Conservation (phyloP, 306 rosid genomes). For the Pachyrhizus erosus region DNA sequence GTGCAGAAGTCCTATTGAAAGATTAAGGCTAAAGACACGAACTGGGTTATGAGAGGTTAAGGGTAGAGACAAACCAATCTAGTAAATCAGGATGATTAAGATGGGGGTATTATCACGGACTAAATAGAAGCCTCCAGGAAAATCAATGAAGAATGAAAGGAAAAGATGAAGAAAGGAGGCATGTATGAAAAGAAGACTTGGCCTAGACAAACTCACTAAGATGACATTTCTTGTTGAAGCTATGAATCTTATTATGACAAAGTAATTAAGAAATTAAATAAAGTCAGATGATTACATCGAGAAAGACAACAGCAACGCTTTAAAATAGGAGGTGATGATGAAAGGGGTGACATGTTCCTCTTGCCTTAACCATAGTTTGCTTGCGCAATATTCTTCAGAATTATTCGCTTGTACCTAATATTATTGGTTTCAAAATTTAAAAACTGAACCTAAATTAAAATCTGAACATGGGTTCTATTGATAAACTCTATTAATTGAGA, state of each 20-base stretch:
- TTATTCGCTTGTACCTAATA: constrained; percentile 2
- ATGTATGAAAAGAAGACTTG: constrained; percentile 39
- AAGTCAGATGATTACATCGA: constrained; percentile 45
- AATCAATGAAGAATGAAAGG: constrained; percentile 10
- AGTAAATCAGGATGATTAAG: background rate
- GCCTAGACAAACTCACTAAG: constrained; percentile 38
- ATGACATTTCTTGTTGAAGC: constrained; percentile 32
- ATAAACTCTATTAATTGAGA: constrained; percentile 9
- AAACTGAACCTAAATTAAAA: constrained; percentile 39
- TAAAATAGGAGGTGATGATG: constrained; percentile 37
- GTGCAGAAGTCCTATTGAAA: background rate
- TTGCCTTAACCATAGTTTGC: constrained; percentile 35
- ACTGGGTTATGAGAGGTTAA: constrained; percentile 6
- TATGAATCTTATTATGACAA: constrained; percentile 35
- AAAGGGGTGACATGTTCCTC: constrained; percentile 32
- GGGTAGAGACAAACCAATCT: background rate
- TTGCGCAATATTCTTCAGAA: constrained; percentile 24
- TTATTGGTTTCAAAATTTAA: constrained; percentile 34
- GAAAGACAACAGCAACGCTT: constrained; percentile 42
- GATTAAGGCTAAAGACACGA: no score
- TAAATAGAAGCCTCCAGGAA: background rate
- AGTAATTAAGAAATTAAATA: constrained; percentile 35
- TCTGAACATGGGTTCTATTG: constrained; percentile 24
- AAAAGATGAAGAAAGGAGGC: constrained; percentile 11
- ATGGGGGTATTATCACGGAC: background rate